Evolutionary conservation across 1,284 basidiomycete genomes (phyloP).

Genomic region (Fistulina hepatica): DNA sequence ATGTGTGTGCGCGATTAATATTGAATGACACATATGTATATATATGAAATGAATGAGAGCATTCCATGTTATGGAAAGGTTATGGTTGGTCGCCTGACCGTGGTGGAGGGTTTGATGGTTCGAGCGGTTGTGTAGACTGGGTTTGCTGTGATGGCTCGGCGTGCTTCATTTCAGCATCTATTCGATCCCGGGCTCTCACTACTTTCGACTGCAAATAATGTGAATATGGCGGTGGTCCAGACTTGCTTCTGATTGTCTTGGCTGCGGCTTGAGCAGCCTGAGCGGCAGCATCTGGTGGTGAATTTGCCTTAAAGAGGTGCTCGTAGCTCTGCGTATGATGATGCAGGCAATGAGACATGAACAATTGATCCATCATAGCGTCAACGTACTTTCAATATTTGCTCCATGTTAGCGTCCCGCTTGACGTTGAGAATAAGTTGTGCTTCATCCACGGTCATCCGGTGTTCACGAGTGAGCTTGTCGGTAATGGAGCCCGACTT

Average conservation of each 20-base stretch:
- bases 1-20: too few species aligned
- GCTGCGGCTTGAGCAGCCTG: too few species aligned
- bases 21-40: too few species aligned
- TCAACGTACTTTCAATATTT: conserved; percentile 58
- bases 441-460: conserved; percentile 96
- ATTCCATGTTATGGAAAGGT: too few species aligned
- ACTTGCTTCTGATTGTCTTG: conserved; percentile 35
- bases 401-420: conserved; percentile 59
- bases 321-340: conserved; percentile 68
- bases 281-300: conserved; percentile 50
- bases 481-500: conserved; percentile 66
- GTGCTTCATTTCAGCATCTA: conserved; percentile 72
- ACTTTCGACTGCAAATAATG: conserved; percentile 98
- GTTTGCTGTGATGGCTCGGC: conserved; percentile 27
- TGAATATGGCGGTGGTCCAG: conserved; percentile 46
- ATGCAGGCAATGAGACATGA: conserved; percentile 1
- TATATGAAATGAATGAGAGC: too few species aligned
- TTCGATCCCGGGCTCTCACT: conserved; percentile 84
- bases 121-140: too few species aligned
- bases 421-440: conserved; percentile 89
- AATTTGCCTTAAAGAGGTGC: conserved; percentile 83
- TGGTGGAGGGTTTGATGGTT: too few species aligned
- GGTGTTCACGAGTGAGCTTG: conserved; percentile 70
- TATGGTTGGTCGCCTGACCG: too few species aligned
- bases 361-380: background rate